These are phyloP conservation scores for Warburgia ugandensis DNA, from an alignment of 164 flowering plant genomes.

Conservation along the genomic window DNA sequence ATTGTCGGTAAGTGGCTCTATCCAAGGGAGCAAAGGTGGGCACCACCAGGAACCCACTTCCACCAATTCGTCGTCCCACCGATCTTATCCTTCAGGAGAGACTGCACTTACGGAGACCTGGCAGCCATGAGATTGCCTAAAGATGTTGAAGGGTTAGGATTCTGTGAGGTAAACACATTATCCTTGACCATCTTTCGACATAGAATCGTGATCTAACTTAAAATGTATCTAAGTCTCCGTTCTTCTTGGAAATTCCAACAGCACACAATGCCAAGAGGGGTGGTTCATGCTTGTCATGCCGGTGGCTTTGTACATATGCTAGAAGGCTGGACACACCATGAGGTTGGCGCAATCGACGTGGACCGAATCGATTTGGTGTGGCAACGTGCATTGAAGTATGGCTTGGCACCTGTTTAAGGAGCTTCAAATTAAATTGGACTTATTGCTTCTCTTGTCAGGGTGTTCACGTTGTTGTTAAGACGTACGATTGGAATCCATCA, in stretches of 20 bases:
- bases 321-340: constrained; percentile 91
- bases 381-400: constrained; percentile 83
- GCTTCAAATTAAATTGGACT: no score
- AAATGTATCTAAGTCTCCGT: neutral
- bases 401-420: constrained; percentile 45
- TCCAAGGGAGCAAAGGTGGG: constrained; percentile 70
- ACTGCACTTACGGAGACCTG: constrained; percentile 81
- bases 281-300: constrained; percentile 95
- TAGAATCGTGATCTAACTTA: neutral
- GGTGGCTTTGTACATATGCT: constrained; percentile 81
- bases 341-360: constrained; percentile 84
- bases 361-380: constrained; percentile 82
- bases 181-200: neutral
- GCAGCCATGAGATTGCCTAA: constrained; percentile 90
- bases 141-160: constrained; percentile 74
- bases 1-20: constrained; percentile 88
- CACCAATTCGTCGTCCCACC: constrained; percentile 96
- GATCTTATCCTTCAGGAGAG: constrained; percentile 53
- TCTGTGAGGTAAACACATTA: constrained; percentile 59
- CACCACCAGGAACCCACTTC: constrained; percentile 81
- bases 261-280: constrained; percentile 89
- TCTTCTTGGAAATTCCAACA: constrained; percentile 13
- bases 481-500: no score
- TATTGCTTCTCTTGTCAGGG: no score
- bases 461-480: no score